Evolutionary conservation across 345 rosid genomes (phyloP), one percentile per base, ranked within the genome.

Genomic region (Brassica carinata): DNA sequence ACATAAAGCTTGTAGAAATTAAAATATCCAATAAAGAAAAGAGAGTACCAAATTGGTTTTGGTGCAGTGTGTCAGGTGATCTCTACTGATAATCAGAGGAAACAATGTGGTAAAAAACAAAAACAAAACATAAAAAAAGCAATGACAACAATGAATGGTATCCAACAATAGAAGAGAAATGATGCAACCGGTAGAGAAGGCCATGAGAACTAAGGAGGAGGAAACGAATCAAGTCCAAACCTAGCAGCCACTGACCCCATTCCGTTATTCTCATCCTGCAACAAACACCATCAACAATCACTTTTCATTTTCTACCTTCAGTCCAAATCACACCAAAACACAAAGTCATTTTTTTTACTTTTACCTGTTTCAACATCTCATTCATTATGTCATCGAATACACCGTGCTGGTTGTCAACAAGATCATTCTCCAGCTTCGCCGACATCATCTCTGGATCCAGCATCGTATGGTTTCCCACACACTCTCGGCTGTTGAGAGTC

Each of bases 351-450:
- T 19, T 59, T 26, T 15, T 2, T 0, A 19, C 30, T 59, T 59
- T 61, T 86, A 93, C 99, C 90, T 85, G 87, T 80, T 90, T 92
- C 76, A 88, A 79, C 90, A 88, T 84, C 63, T 87, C 85, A 55
- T 79, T 84, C 94, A 90, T 81, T 18, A 96, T 83, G 64, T 90
- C 97, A 72, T 91, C 97, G 72, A 93, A 75, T 27, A 89, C 84
- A 10, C 88, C 93, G 2, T 86, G 86, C 26, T 84, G 84, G 30
- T 89, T 87, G 29, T 33, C 69, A 13, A 72, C 64, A 71, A 85
- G 82, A 48, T 83, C 81, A 80, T 85, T 85, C n/a, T 83, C 88
- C 13, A 87, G 38, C 85, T 89, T 88, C 11, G 72, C 70, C 8
- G 85, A 79, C 81, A 83, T 87, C 81, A 79, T 62, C 78, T 80